A percentile compares a stretch with the other conserved stretches of the same genome.
Conservation (phyloP, 2,329 filamentous ascomycete species). For the Xylaria sp. region DNA sequence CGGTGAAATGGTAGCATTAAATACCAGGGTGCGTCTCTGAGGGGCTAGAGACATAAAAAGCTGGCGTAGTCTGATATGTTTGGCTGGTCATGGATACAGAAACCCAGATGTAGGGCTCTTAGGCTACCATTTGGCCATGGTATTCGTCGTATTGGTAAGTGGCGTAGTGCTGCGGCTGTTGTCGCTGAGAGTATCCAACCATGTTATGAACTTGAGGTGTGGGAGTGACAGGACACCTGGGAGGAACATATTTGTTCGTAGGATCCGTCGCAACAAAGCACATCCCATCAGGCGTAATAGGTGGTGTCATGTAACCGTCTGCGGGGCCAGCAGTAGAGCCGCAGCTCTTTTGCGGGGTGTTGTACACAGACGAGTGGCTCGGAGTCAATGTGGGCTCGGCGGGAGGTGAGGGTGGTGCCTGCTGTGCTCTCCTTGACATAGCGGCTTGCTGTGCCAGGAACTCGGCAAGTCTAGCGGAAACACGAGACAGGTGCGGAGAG, state of each 20-base stretch:
- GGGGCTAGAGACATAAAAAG: neutral
- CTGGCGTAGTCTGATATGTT: slow-evolving; percentile 8
- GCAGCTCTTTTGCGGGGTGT: slow-evolving; percentile 82
- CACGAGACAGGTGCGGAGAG: slow-evolving; percentile 62
- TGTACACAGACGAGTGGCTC: slow-evolving; percentile 72
- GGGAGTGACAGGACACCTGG: slow-evolving; percentile 71
- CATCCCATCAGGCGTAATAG: slow-evolving; percentile 82
- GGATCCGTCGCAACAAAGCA: slow-evolving; percentile 60
- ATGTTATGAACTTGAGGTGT: slow-evolving; percentile 62
- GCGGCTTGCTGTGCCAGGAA: slow-evolving; percentile 70
- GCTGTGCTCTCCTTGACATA: slow-evolving; percentile 59
- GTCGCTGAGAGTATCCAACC: slow-evolving; percentile 52
- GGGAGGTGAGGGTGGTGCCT: slow-evolving; percentile 69
- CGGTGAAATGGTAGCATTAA: slow-evolving; percentile 35
- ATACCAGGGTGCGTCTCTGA: slow-evolving; percentile 27
- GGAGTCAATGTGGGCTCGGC: slow-evolving; percentile 60
- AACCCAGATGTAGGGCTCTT: slow-evolving; percentile 37
- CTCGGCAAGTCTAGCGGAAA: slow-evolving; percentile 66
- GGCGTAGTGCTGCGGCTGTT: slow-evolving; percentile 58
- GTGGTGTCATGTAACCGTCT: slow-evolving; percentile 84
- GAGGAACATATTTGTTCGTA: slow-evolving; percentile 61
- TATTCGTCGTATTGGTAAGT: slow-evolving; percentile 59
- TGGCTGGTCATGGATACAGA: neutral
- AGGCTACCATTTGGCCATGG: slow-evolving; percentile 48
- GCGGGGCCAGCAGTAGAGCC: slow-evolving; percentile 70